phyloP scores from a whole-genome alignment of 2,329 filamentous ascomycete species.

The Zasmidium angulare region DNA sequence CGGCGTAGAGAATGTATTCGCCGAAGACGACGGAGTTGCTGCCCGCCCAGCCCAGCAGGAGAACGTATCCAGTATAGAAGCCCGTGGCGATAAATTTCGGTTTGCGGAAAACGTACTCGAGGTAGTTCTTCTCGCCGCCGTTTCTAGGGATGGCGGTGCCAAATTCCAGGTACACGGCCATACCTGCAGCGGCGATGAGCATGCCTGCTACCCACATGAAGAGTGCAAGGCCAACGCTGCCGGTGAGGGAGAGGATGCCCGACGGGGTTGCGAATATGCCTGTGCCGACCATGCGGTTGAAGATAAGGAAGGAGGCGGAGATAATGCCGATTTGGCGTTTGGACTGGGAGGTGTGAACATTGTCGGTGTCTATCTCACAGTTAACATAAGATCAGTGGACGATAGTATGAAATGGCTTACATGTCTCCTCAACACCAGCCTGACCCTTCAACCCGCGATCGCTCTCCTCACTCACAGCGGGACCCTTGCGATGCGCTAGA shows the following conservation, averaged over 20 bases:
- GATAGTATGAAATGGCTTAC: neutral
- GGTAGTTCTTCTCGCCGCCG: conserved; percentile 57
- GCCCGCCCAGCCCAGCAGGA: conserved; percentile 64
- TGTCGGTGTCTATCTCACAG: neutral
- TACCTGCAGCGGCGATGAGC: conserved; percentile 56
- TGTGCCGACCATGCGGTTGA: conserved; percentile 32
- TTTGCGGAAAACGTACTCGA: conserved; percentile 50
- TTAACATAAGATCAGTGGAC: neutral
- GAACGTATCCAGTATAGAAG: conserved; percentile 60
- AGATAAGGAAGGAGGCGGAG: conserved; percentile 53
- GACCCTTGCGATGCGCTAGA: conserved; percentile 3
- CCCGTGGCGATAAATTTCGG: conserved; percentile 62
- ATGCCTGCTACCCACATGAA: conserved; percentile 45
- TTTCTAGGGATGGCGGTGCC: conserved; percentile 65
- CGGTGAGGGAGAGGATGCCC: conserved; percentile 25
- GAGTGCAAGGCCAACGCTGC: conserved; percentile 33
- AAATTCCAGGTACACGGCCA: conserved; percentile 66
- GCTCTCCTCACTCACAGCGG: conserved; percentile 4
- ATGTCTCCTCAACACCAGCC: conserved; percentile 3
- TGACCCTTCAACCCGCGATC: neutral
- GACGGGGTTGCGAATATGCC: conserved; percentile 31
- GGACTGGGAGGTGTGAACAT: conserved; percentile 7
- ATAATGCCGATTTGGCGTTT: conserved; percentile 53
- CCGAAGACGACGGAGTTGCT: conserved; percentile 70
- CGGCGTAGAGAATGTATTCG: conserved; percentile 68